A percentile compares a stretch with the other conserved stretches of the same genome.
phyloP scores from a whole-genome alignment of 225 moss, liverwort and hornwort species.

The Asterella californica region DNA sequence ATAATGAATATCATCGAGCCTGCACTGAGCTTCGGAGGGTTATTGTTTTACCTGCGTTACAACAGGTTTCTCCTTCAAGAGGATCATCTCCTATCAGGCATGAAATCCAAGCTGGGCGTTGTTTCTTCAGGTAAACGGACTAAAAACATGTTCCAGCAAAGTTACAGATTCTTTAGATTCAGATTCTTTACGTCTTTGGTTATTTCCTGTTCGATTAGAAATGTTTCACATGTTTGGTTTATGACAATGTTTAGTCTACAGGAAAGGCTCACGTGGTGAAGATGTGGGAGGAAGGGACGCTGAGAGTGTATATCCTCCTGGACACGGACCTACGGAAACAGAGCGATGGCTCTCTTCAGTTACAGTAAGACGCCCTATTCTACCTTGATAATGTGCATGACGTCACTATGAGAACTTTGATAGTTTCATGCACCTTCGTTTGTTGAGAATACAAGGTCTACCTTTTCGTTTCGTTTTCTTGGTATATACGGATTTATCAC shows the following conservation, averaged over 20 bases:
- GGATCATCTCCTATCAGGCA: conserved; percentile 18
- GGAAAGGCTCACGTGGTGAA: conserved; percentile 22
- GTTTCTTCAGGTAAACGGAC: conserved; percentile 27
- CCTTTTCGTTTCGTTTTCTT: neutral
- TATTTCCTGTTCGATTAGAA: neutral
- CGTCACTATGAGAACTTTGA: neutral
- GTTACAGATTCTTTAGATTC: neutral
- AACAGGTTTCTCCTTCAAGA: conserved; percentile 24
- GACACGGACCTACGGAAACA: conserved; percentile 40
- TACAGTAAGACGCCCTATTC: conserved; percentile 17
- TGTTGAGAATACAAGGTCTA: neutral
- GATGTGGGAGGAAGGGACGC: conserved; percentile 22
- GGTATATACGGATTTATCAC: neutral
- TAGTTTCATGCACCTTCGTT: neutral
- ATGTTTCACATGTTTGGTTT: neutral
- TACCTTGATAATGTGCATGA: neutral
- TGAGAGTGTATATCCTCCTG: conserved; percentile 28
- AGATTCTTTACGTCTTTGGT: too few relatives aligned
- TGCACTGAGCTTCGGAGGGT: conserved; percentile 37
- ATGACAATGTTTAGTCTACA: neutral
- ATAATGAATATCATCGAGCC: conserved; percentile 37
- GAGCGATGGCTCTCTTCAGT: conserved; percentile 35
- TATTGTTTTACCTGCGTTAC: conserved; percentile 32
- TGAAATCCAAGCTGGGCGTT: conserved; percentile 28
- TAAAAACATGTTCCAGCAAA: too few relatives aligned